Conservation (phyloP, 805 yeast species). For the Cyberlindnera mycetangii region DNA sequence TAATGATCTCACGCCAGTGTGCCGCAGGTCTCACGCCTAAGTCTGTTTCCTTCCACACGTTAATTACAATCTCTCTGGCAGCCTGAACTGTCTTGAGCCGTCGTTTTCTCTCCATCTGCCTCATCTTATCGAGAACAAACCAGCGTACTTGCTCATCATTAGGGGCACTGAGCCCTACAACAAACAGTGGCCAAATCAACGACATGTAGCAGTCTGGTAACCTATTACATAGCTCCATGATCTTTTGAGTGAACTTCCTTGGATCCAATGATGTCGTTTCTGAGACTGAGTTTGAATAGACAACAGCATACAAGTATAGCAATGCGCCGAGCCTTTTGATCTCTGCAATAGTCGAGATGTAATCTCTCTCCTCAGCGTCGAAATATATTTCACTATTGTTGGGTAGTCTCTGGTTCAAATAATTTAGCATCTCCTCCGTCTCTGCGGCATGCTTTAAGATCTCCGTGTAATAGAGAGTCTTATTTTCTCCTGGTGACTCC, state of each 20-base stretch:
- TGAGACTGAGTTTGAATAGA: conserved; percentile 26
- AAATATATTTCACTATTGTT: conserved; percentile 22
- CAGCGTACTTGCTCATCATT: conserved; percentile 36
- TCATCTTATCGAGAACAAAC: conserved; percentile 36
- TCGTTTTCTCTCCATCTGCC: conserved; percentile 35
- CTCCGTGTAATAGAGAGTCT: conserved; percentile 15
- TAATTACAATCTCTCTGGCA: conserved; percentile 34
- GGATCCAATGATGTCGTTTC: conserved; percentile 19
- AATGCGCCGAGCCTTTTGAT: conserved; percentile 36
- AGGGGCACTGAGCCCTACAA: conserved; percentile 32
- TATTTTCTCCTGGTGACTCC: conserved; percentile 19
- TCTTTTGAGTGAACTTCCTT: conserved; percentile 20
- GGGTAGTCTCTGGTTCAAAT: conserved; percentile 27
- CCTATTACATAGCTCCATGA: conserved; percentile 23
- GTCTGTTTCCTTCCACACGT: conserved; percentile 41
- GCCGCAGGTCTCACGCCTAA: conserved; percentile 23
- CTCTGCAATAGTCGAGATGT: conserved; percentile 34
- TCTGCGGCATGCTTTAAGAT: conserved; percentile 29
- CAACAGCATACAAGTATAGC: conserved; percentile 36
- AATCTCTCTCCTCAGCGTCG: conserved; percentile 16
- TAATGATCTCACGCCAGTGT: conserved; percentile 39
- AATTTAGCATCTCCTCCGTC: conserved; percentile 27
- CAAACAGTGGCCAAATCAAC: conserved; percentile 40
- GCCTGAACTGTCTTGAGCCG: conserved; percentile 37
- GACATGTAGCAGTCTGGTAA: conserved; percentile 36